A percentile compares a stretch with the other conserved stretches of the same genome.
These are phyloP conservation scores for Cladosporium halotolerans DNA, from an alignment of 2,329 filamentous ascomycete genomes.

Conservation along the genomic window DNA sequence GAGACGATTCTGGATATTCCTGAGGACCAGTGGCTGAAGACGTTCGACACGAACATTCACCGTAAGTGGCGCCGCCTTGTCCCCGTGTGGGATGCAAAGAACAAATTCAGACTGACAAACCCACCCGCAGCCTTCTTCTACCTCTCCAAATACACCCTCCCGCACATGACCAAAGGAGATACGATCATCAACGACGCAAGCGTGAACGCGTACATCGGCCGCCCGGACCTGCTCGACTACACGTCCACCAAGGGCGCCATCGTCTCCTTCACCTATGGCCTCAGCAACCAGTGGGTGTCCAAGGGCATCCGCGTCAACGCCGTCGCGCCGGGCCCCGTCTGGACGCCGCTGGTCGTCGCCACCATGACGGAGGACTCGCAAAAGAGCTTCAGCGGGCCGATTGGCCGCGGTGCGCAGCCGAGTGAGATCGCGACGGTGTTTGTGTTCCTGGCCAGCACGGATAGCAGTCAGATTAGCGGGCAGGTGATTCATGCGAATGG, in stretches of 20 bases:
- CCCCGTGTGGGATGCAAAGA: constrained; percentile 30
- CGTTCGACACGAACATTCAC: constrained; percentile 79
- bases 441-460: constrained; percentile 70
- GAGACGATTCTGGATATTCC: constrained; percentile 64
- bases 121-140: constrained; percentile 56
- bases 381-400: constrained; percentile 65
- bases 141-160: constrained; percentile 68
- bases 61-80: constrained; percentile 17
- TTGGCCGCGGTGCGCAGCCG: constrained; percentile 72
- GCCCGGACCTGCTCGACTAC: constrained; percentile 75
- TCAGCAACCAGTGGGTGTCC: constrained; percentile 67
- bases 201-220: constrained; percentile 76
- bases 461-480: constrained; percentile 68
- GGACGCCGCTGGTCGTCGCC: constrained; percentile 67
- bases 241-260: constrained; percentile 75
- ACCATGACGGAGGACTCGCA: constrained; percentile 67
- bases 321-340: constrained; percentile 72
- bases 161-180: constrained; percentile 66
- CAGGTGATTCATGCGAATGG: constrained; percentile 63
- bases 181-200: constrained; percentile 83
- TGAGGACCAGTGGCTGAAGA: constrained; percentile 74
- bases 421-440: constrained; percentile 77
- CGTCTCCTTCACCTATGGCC: constrained; percentile 68
- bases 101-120: background rate
- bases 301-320: constrained; percentile 72